phyloP scores from a whole-genome alignment of 164 flowering plant species.

The Cinnamomum micranthum region DNA sequence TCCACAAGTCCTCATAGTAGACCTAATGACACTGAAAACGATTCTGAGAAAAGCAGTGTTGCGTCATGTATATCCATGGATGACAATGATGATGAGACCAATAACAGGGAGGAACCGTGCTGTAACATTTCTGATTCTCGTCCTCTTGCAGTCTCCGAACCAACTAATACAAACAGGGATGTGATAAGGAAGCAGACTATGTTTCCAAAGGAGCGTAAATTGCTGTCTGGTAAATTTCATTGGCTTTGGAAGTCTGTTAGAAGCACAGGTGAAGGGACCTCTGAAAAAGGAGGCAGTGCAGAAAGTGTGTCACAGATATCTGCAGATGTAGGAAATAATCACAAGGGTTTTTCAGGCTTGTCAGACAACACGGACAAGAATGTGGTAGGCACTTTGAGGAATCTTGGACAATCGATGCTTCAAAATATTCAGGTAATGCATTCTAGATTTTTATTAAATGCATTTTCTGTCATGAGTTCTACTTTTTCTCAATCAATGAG shows the following conservation, averaged over 20 bases:
- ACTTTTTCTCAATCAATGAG: too few species aligned
- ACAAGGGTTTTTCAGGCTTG: slow-evolving; percentile 20
- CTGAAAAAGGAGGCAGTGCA: slow-evolving; percentile 33
- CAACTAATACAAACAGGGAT: slow-evolving; percentile 9
- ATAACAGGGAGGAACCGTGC: slow-evolving; percentile 23
- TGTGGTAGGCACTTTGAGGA: slow-evolving; percentile 53
- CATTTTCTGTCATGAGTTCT: too few species aligned
- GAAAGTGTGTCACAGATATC: slow-evolving; percentile 17
- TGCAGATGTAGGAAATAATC: slow-evolving; percentile 6
- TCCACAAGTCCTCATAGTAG: slow-evolving; percentile 45
- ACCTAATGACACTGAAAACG: slow-evolving; percentile 47
- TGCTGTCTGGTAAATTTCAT: slow-evolving; percentile 55
- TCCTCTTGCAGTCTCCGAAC: slow-evolving; percentile 41
- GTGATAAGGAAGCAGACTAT: slow-evolving; percentile 22
- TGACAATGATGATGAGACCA: slow-evolving; percentile 36
- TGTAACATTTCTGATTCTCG: slow-evolving; percentile 18
- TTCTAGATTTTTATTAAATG: not conserved
- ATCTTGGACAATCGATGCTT: slow-evolving; percentile 90
- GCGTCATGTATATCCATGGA: slow-evolving; percentile 48
- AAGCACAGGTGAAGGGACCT: slow-evolving; percentile 40
- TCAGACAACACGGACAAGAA: slow-evolving; percentile 60
- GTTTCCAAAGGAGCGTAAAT: slow-evolving; percentile 51
- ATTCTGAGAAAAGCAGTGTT: slow-evolving; percentile 64
- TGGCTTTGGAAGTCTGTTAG: slow-evolving; percentile 91
- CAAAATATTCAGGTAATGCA: slow-evolving; percentile 86